These are phyloP conservation scores for Metschnikowia sp. DNA, from an alignment of 805 yeast species.

Conservation along the genomic window DNA sequence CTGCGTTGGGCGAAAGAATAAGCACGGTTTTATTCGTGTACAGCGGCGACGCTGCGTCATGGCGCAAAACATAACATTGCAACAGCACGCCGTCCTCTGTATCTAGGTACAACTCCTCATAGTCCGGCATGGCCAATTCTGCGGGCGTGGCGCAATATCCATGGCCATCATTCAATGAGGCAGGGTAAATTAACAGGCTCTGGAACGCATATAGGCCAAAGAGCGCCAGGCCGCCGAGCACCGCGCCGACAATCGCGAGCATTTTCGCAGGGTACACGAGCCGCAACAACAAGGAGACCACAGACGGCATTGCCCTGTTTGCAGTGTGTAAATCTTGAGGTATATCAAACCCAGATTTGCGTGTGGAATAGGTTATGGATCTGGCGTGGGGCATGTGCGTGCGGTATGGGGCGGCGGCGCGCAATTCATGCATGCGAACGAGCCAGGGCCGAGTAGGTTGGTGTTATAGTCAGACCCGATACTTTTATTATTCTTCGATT, in stretches of 20 bases:
- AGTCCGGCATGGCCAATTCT: slow-evolving; percentile 54
- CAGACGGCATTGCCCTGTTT: slow-evolving; percentile 7
- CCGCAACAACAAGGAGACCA: slow-evolving; percentile 8
- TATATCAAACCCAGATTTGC: too few relatives aligned
- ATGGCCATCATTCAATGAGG: slow-evolving; percentile 72
- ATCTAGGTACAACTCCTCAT: slow-evolving; percentile 53
- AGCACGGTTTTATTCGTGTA: slow-evolving; percentile 66
- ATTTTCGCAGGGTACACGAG: slow-evolving; percentile 20
- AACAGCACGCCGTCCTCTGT: slow-evolving; percentile 71
- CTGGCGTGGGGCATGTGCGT: too few relatives aligned
- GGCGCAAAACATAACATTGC: slow-evolving; percentile 61
- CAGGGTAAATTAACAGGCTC: slow-evolving; percentile 73
- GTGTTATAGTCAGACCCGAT: too few relatives aligned
- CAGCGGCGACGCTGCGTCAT: slow-evolving; percentile 34
- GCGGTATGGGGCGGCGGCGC: background rate
- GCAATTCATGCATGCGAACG: background rate
- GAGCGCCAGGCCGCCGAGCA: slow-evolving; percentile 44
- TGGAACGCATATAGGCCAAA: slow-evolving; percentile 61
- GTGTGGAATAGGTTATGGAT: too few relatives aligned
- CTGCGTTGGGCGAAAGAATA: slow-evolving; percentile 88
- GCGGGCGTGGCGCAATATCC: slow-evolving; percentile 75
- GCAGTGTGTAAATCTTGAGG: too few relatives aligned
- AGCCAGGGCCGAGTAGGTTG: too few relatives aligned
- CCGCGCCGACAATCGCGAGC: slow-evolving; percentile 39
- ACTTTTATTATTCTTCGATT: too few relatives aligned